A percentile compares a stretch with the other conserved stretches of the same genome.
Conservation (phyloP, 2,329 filamentous ascomycete genomes). For the Scedosporium boydii region DNA sequence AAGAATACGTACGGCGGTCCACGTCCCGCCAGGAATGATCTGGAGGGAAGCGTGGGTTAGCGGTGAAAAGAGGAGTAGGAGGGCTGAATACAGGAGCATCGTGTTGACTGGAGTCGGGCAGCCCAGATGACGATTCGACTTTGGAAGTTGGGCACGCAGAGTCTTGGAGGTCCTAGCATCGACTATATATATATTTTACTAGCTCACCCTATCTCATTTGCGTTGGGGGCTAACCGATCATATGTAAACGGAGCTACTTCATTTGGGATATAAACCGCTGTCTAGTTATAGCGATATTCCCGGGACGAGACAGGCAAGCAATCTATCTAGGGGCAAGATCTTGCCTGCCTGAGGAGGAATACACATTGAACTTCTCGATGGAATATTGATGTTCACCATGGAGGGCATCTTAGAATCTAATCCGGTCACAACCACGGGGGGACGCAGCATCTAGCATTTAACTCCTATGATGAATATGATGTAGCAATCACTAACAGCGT, state of each 20-base stretch:
- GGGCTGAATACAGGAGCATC: background rate
- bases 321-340: too few species aligned
- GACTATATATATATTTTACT: background rate
- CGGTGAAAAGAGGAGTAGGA: conserved; percentile 3
- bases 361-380: background rate
- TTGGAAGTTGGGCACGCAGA: background rate
- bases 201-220: background rate
- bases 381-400: too few species aligned
- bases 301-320: background rate
- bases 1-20: conserved; percentile 28
- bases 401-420: background rate
- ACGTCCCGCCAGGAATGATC: conserved; percentile 33
- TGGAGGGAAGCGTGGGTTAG: conserved; percentile 18
- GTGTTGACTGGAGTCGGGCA: background rate
- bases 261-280: background rate
- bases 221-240: background rate
- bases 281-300: background rate
- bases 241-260: background rate
- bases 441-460: background rate
- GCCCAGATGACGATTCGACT: background rate
- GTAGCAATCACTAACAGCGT: too few species aligned
- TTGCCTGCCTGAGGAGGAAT: too few species aligned
- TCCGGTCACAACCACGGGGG: background rate
- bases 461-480: too few species aligned
- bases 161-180: background rate